Conservation (phyloP, 148 eudicot species). For the Dysphania ambrosioides region DNA sequence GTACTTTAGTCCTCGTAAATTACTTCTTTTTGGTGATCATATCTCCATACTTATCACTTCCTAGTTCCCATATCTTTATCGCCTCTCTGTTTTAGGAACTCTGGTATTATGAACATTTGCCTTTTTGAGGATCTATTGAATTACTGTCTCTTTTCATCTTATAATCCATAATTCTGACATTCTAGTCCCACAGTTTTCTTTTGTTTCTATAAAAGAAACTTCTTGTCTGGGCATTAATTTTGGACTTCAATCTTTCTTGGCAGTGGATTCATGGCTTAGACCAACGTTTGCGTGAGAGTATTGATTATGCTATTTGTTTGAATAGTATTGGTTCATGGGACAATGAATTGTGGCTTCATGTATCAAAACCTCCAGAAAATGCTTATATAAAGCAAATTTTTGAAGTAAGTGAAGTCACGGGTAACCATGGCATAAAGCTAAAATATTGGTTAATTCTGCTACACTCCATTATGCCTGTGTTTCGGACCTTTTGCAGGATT, state of each 20-base stretch:
- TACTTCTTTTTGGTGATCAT: conserved; percentile 7
- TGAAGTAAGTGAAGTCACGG: conserved; percentile 41
- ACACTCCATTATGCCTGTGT: conserved; percentile 9
- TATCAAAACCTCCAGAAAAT: conserved; percentile 98
- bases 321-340: conserved; percentile 77
- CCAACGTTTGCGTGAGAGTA: conserved; percentile 88
- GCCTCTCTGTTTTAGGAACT: not conserved
- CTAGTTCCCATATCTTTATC: not conserved
- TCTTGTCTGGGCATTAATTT: conserved; percentile 4
- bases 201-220: not conserved
- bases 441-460: conserved; percentile 18
- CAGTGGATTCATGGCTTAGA: conserved; percentile 98
- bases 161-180: conserved; percentile 3
- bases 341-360: conserved; percentile 84
- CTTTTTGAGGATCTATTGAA: not conserved
- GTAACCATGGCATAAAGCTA: not conserved
- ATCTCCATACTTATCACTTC: not conserved
- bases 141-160: not conserved
- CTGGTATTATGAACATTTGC: not conserved
- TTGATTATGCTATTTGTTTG: conserved; percentile 93
- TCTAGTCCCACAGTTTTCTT: not conserved
- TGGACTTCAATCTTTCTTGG: conserved; percentile 18
- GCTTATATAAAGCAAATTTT: conserved; percentile 83
- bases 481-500: conserved; percentile 55
- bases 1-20: conserved; percentile 33